These are phyloP conservation scores for Basipetospora chlamydospora DNA, from an alignment of 2,329 filamentous ascomycete genomes.

Conservation along the genomic window DNA sequence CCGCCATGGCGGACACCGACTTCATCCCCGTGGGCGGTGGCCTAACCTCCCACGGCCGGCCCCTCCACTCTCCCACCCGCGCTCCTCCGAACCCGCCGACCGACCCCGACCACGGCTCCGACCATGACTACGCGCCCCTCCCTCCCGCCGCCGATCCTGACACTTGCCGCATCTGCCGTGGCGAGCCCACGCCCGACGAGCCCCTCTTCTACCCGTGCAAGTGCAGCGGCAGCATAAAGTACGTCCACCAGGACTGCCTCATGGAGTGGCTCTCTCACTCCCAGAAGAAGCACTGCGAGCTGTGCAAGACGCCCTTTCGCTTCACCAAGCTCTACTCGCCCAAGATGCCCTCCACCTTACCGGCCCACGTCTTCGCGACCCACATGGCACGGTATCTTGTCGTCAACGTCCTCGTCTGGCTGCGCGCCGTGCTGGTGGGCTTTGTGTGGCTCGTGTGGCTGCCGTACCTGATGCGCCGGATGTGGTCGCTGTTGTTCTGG, in stretches of 20 bases:
- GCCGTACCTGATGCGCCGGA: conserved; percentile 77
- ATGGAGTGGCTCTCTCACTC: conserved; percentile 99
- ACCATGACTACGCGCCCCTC: background rate
- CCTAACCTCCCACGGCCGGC: conserved; percentile 9
- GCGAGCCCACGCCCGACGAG: conserved; percentile 68
- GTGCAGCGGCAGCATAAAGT: conserved; percentile 97
- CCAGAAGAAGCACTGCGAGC: conserved; percentile 98
- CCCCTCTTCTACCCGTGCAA: conserved; percentile 96
- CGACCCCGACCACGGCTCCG: too few relatives aligned
- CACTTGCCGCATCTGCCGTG: conserved; percentile 94
- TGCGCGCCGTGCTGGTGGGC: conserved; percentile 62
- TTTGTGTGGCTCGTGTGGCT: conserved; percentile 82
- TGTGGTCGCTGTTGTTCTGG: conserved; percentile 94
- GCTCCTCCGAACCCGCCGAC: too few relatives aligned
- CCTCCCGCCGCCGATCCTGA: conserved; percentile 37
- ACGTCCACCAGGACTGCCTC: conserved; percentile 91
- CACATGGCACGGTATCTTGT: conserved; percentile 62
- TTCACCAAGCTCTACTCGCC: conserved; percentile 97
- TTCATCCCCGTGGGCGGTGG: background rate
- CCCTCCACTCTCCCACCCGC: conserved; percentile 11
- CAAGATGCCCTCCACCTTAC: conserved; percentile 77
- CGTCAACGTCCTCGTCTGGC: conserved; percentile 60
- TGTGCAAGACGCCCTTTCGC: conserved; percentile 95
- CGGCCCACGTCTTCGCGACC: conserved; percentile 64
- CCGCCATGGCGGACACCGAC: conserved; percentile 1